These are phyloP conservation scores for Carex sylvatica DNA, from an alignment of 202 grass and related monocot species.

Conservation along the genomic window DNA sequence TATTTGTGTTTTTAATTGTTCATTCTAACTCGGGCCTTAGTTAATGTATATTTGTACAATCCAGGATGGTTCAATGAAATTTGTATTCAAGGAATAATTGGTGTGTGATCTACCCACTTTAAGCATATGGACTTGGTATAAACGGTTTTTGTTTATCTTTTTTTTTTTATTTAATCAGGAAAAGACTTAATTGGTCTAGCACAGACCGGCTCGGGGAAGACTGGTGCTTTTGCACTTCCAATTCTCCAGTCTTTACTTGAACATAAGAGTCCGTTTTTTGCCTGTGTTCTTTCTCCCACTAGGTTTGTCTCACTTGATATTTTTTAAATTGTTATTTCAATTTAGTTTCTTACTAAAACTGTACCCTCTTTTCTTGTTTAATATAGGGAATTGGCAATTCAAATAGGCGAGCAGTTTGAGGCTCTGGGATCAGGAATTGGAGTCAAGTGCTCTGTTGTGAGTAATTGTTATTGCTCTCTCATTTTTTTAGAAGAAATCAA, in stretches of 20 bases:
- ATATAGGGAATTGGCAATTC: slow-evolving; percentile 86
- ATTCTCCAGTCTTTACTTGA: slow-evolving; percentile 68
- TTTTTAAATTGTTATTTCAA: background rate
- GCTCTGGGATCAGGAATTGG: slow-evolving; percentile 65
- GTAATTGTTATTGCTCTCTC: slow-evolving; percentile 17
- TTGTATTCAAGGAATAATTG: background rate
- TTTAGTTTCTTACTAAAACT: background rate
- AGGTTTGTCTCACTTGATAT: slow-evolving; percentile 31
- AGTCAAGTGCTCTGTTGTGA: slow-evolving; percentile 57
- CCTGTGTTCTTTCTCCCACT: slow-evolving; percentile 81
- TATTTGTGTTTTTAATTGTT: background rate
- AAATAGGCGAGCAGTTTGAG: slow-evolving; percentile 84
- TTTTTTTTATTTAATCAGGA: slow-evolving; percentile 35
- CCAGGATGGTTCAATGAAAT: background rate
- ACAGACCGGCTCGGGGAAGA: slow-evolving; percentile 87
- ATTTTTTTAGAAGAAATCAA: background rate
- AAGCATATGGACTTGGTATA: background rate
- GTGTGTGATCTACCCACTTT: background rate
- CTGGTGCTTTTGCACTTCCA: slow-evolving; percentile 72
- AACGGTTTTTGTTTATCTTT: background rate
- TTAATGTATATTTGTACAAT: background rate
- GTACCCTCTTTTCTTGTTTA: background rate
- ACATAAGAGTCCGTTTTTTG: slow-evolving; percentile 57
- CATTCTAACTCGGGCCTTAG: background rate
- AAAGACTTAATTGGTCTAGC: slow-evolving; percentile 78